Evolutionary conservation across 805 yeast species (phyloP).

Genomic region (Hanseniaspora thailandica): DNA sequence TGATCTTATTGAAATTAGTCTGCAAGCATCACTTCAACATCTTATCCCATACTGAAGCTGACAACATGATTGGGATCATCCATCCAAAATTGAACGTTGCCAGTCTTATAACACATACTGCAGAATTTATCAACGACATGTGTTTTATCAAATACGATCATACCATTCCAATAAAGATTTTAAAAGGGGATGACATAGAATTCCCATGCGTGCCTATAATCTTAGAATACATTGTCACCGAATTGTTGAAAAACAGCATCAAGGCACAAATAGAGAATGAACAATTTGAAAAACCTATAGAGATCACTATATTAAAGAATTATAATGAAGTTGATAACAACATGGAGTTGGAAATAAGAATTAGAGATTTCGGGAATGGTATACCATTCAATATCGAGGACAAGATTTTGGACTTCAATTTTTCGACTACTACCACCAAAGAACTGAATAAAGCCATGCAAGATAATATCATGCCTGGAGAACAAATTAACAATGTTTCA

Average conservation of each 20-base stretch:
- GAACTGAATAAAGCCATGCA: constrained; percentile 41
- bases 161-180: constrained; percentile 48
- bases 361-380: constrained; percentile 85
- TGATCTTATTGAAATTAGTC: constrained; percentile 75
- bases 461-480: constrained; percentile 58
- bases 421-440: constrained; percentile 56
- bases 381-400: constrained; percentile 54
- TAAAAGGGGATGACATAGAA: constrained; percentile 42
- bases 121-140: constrained; percentile 70
- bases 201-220: constrained; percentile 83
- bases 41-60: constrained; percentile 27
- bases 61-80: constrained; percentile 51
- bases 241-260: constrained; percentile 73
- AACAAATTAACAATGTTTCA: constrained; percentile 58
- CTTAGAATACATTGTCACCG: constrained; percentile 77
- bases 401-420: constrained; percentile 75
- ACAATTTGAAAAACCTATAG: constrained; percentile 31
- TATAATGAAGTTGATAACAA: constrained; percentile 20
- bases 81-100: constrained; percentile 56
- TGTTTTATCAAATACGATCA: constrained; percentile 75
- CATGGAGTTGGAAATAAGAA: constrained; percentile 51
- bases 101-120: constrained; percentile 49
- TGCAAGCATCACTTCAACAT: constrained; percentile 75
- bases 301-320: constrained; percentile 35
- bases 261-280: constrained; percentile 74